phyloP scores from a whole-genome alignment of 1,284 basidiomycete genomes.

The Anthracocystis panici-leucophaei region DNA sequence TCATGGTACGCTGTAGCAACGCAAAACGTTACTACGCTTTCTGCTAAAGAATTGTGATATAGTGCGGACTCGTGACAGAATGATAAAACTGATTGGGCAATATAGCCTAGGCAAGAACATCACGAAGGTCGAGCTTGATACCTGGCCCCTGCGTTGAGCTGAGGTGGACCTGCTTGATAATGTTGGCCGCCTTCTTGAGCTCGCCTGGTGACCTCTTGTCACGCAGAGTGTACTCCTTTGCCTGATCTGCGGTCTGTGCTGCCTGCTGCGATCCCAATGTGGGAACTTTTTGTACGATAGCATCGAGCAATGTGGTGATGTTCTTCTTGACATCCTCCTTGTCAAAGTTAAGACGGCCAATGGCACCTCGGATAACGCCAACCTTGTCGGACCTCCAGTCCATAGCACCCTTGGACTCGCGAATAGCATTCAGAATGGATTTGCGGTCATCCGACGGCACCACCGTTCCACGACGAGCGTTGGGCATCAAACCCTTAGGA shows the following conservation, averaged over 20 bases:
- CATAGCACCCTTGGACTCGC: constrained; percentile 81
- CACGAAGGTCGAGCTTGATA: constrained; percentile 74
- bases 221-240: constrained; percentile 30
- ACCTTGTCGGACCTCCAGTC: constrained; percentile 93
- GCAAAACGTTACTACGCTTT: neutral
- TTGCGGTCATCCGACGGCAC: constrained; percentile 82
- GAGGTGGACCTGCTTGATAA: constrained; percentile 76
- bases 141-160: constrained; percentile 88
- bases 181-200: constrained; percentile 52
- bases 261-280: constrained; percentile 41
- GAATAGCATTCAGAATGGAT: constrained; percentile 74
- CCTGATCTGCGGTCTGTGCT: constrained; percentile 34
- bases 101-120: constrained; percentile 42
- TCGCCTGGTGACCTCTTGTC: constrained; percentile 39
- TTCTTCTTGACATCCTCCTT: constrained; percentile 82
- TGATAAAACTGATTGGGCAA: no score
- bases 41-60: neutral
- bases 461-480: constrained; percentile 91
- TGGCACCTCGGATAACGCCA: constrained; percentile 82
- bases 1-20: neutral
- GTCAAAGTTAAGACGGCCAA: constrained; percentile 75
- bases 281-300: constrained; percentile 73
- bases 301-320: constrained; percentile 80
- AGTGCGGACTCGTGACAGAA: neutral
- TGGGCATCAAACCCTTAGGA: constrained; percentile 94